A percentile compares a stretch with the other conserved stretches of the same genome.
These are phyloP conservation scores for Ganoderma resinaceum DNA, from an alignment of 1,284 basidiomycete genomes.

Conservation along the genomic window DNA sequence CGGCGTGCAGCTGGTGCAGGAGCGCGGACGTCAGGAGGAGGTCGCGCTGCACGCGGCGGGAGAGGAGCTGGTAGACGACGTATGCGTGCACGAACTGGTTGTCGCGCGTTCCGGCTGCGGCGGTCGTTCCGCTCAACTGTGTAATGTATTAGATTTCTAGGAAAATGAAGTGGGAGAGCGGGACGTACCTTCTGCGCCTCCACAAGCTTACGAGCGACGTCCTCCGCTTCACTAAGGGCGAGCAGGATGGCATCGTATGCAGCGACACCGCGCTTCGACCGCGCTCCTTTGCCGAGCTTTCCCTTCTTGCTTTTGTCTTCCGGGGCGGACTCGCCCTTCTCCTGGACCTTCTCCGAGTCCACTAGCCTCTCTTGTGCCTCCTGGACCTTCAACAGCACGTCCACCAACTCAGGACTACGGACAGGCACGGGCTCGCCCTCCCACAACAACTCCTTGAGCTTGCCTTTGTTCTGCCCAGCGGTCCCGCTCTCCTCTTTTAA, in stretches of 20 bases:
- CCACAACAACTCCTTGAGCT: constrained; percentile 67
- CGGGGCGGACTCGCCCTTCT: constrained; percentile 19
- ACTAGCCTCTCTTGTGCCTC: constrained; percentile 70
- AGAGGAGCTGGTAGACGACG: constrained; percentile 86
- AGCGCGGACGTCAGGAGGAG: constrained; percentile 80
- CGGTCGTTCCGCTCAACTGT: constrained; percentile 51
- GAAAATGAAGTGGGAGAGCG: neutral
- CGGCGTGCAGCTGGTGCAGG: constrained; percentile 48
- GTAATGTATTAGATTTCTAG: neutral
- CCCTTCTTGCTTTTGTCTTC: constrained; percentile 43
- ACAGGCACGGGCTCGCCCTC: constrained; percentile 87
- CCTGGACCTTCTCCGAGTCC: constrained; percentile 39
- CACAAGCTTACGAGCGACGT: constrained; percentile 77
- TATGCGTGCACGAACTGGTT: constrained; percentile 87
- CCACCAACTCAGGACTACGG: constrained; percentile 91
- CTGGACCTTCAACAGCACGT: constrained; percentile 85
- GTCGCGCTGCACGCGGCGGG: constrained; percentile 88
- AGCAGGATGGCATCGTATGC: constrained; percentile 86
- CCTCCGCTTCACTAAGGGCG: constrained; percentile 88
- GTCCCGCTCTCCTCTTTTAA: constrained; percentile 55
- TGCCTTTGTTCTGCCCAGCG: constrained; percentile 38
- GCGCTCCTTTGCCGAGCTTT: constrained; percentile 48
- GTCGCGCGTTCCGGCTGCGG: constrained; percentile 63
- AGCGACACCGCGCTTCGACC: constrained; percentile 75
- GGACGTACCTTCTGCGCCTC: constrained; percentile 78